A percentile compares a stretch with the other conserved stretches of the same genome.
Conservation (phyloP, 805 yeast genomes). For the Cyberlindnera petersonii region DNA sequence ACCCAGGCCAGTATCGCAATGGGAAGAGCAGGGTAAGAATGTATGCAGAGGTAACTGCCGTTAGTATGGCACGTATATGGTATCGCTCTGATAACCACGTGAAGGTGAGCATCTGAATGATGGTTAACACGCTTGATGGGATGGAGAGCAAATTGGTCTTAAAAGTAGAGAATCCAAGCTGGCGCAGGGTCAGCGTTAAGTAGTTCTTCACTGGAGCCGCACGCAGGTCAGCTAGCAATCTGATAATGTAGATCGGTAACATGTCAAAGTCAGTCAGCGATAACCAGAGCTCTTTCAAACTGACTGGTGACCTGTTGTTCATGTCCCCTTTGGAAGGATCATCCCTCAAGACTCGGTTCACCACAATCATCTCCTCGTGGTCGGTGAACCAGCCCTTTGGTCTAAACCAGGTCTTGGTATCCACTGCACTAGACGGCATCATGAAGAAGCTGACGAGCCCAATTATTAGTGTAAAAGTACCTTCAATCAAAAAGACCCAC, state of each 20-base stretch:
- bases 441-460: conserved; percentile 44
- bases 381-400: conserved; percentile 51
- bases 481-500: conserved; percentile 65
- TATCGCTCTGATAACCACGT: conserved; percentile 37
- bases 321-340: conserved; percentile 64
- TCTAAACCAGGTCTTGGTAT: conserved; percentile 46
- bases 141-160: conserved; percentile 49
- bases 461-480: conserved; percentile 48
- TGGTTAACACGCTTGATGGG: conserved; percentile 41
- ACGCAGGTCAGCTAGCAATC: conserved; percentile 41
- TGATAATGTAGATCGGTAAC: conserved; percentile 51
- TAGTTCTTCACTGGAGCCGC: conserved; percentile 37
- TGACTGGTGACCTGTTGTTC: conserved; percentile 56
- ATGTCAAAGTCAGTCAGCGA: conserved; percentile 47
- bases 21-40: conserved; percentile 33
- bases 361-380: conserved; percentile 53
- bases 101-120: conserved; percentile 32
- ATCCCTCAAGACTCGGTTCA: conserved; percentile 55
- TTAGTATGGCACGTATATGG: conserved; percentile 32
- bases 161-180: conserved; percentile 50
- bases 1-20: conserved; percentile 39
- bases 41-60: conserved; percentile 33
- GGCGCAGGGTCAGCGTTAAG: conserved; percentile 45
- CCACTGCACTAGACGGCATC: conserved; percentile 55
- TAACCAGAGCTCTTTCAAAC: conserved; percentile 35